phyloP scores from a whole-genome alignment of 768 basidiomycete genomes.

The Tylopilus intermedius region DNA sequence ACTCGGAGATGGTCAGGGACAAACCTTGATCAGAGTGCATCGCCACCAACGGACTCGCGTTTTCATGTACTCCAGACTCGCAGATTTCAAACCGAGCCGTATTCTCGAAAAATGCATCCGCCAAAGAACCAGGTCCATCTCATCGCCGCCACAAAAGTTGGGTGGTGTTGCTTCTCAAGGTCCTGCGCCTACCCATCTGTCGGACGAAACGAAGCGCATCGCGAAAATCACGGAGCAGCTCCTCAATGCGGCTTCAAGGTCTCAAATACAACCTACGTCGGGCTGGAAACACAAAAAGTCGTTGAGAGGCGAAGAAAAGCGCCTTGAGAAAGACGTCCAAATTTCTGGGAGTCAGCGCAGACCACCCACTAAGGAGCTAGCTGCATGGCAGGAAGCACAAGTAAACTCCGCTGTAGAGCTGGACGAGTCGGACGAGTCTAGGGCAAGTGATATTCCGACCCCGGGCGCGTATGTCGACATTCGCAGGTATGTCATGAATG shows the following conservation, averaged over 20 bases:
- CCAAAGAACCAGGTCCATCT: not conserved
- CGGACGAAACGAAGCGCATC: constrained; percentile 8
- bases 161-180: not conserved
- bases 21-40: constrained; percentile 4
- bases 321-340: constrained; percentile 26
- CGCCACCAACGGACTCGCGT: constrained; percentile 20
- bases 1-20: too few relatives aligned
- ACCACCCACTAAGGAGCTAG: constrained; percentile 23
- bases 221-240: constrained; percentile 28
- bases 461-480: constrained; percentile 52
- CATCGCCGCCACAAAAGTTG: not conserved
- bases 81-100: constrained; percentile 14
- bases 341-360: constrained; percentile 6
- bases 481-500: constrained; percentile 37
- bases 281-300: constrained; percentile 37
- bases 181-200: not conserved
- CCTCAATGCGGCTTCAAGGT: constrained; percentile 31
- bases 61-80: constrained; percentile 29
- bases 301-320: constrained; percentile 38
- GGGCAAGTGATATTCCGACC: constrained; percentile 18
- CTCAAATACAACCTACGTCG: constrained; percentile 15
- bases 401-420: constrained; percentile 8
- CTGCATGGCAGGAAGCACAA: constrained; percentile 23
- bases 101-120: constrained; percentile 10
- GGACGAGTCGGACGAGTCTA: constrained; percentile 12